Evolutionary conservation across 306 rosid genomes (phyloP), one percentile per base, ranked within the genome.

Genomic region (Fagus crenata): DNA sequence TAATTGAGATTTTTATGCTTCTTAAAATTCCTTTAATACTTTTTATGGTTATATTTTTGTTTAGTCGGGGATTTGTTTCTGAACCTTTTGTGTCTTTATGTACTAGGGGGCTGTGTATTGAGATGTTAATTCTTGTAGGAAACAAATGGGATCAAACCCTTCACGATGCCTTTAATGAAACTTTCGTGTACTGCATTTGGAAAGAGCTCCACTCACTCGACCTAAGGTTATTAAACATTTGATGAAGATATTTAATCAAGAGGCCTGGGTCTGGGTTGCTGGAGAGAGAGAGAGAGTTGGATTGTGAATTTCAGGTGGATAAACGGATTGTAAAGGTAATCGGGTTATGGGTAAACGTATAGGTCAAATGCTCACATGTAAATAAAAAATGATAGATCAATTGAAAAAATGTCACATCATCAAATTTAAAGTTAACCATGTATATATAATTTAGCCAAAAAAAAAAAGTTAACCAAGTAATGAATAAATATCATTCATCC

Each of bases 101-200:
- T 72, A 33, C 49, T 43, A 59, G 63, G 28, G 37, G 61, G 61
- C 37, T 49, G 15, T 37, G 69, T 81, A 67, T 75, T 73, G 73
- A 61, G 36, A 55, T 36, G 79, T 80, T 75, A 18, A 75, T 81
- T 43, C 5, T 76, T 86, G 87, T 85, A 95, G 97, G 87, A 82
- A 84, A 67, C 40, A 6, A 97, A 95, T 90, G 97, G 99, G 69
- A 90, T 95, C 77, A 92, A 97, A 78, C 97, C 99, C 59, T 95
- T 90, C 82, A 88, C 89, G 3, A 95, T 95, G 99, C 99, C 99
- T 83, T 93, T 90, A 1, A 95, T 90, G 97, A 88, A 81, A 82
- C 92, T 92, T 81, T 97, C 99, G 49, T 95, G 97, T 81, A 92
- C 99, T 9, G 97, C 97, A 49, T 61, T 22, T 89, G 82, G 99